Evolutionary conservation across 2,329 filamentous ascomycete species (phyloP), one percentile per base, ranked within the genome.

Genomic region (Ramularia collo-cygni): DNA sequence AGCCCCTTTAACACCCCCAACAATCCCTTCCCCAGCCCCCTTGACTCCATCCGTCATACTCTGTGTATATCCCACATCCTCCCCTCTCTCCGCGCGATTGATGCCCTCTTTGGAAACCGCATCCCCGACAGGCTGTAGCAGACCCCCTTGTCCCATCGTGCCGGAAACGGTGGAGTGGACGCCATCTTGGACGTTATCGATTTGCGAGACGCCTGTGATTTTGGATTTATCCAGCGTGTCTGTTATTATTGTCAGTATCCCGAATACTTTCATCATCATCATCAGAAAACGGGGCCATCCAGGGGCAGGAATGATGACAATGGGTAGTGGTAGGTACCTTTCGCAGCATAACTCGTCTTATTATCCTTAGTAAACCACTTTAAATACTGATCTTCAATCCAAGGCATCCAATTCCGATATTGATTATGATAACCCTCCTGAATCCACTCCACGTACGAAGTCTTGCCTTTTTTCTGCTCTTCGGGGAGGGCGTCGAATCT

Each of bases 331-430:
- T 19, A 16, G 60, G 24, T 61, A 84, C 82, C 73, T 63, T 81
- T 85, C 2, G 81, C 72, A 4, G 76, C 69, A 55, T 86, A 86
- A 58, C 75, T 81, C 4, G 80, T 75, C 64, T 87, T 85, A 71
- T 87, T 87, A 57, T 85, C 81, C 47, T 80, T 81, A 54, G 80
- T 83, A 62, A 85, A 85, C 70, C 76, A 85, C 37, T 72, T 70
- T 18, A 87, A 71, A 59, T 84, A 85, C 43, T 77, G 62, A 60
- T 87, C 83, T 62, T 87, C 82, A 41, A 85, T 67, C 82, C 83
- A 86, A 1, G 83, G 83, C 59, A 85, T 74, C 83, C 83, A 87
- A 54, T 65, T 72, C 58, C 86, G 81, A 63, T 86, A 85, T 61
- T 85, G 78, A 39, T 74, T 64, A 65, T 83, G 79, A 69, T 85